phyloP scores from a whole-genome alignment of 768 basidiomycete genomes.

The Amanita rubescens region DNA sequence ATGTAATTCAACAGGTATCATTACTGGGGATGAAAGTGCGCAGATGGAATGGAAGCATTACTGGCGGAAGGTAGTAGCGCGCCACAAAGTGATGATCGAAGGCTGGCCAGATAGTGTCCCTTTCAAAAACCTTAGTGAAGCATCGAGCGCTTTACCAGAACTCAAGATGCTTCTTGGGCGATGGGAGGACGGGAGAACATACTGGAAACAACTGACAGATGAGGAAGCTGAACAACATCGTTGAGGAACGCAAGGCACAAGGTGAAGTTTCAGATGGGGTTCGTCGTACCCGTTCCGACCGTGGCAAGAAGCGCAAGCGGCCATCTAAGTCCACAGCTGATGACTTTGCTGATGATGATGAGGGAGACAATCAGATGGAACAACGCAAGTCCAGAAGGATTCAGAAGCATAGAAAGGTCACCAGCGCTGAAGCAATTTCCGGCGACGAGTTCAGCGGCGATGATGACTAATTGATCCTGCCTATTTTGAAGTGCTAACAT shows the following conservation, averaged over 20 bases:
- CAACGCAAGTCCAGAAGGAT: too few species aligned
- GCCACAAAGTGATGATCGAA: conserved; percentile 10
- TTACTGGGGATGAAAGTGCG: conserved; percentile 5
- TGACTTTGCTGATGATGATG: not conserved
- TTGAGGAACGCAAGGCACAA: not conserved
- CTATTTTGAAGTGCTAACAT: too few species aligned
- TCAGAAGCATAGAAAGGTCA: not conserved
- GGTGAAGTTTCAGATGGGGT: conserved; percentile 1
- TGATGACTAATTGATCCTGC: too few species aligned
- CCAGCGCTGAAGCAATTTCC: not conserved
- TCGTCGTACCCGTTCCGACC: conserved; percentile 3
- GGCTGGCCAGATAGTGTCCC: conserved; percentile 13
- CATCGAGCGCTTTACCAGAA: conserved; percentile 3
- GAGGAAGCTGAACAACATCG: conserved; percentile 7
- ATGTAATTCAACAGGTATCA: conserved; percentile 2
- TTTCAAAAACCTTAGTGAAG: conserved; percentile 14
- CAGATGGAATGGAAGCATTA: conserved; percentile 13
- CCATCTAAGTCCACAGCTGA: not conserved
- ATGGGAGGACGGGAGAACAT: conserved; percentile 7
- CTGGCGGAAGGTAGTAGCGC: conserved; percentile 11
- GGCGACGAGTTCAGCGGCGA: too few species aligned
- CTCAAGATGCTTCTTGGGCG: conserved; percentile 10
- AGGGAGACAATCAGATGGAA: not conserved
- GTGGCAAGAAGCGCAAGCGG: conserved; percentile 5
- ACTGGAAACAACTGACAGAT: conserved; percentile 10